Conservation (phyloP, 805 yeast genomes). For the Teunomyces cretensis region DNA sequence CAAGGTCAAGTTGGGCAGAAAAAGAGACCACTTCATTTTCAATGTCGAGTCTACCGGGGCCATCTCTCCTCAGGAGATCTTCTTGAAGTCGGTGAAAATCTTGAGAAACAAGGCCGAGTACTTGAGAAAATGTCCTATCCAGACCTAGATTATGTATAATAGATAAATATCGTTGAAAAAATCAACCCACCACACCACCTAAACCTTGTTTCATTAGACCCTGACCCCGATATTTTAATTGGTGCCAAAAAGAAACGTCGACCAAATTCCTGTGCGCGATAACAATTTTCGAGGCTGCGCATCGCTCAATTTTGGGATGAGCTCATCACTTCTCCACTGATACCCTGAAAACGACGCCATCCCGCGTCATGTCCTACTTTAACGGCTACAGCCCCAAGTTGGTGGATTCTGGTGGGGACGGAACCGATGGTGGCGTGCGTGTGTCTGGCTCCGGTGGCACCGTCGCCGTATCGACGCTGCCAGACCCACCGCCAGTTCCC, state of each 20-base stretch:
- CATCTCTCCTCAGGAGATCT: slow-evolving; percentile 94
- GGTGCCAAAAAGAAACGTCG: too few relatives aligned
- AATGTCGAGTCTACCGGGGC: slow-evolving; percentile 96
- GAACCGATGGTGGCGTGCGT: not conserved
- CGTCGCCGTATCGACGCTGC: not conserved
- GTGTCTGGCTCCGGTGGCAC: not conserved
- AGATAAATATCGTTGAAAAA: not conserved
- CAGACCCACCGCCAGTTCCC: not conserved
- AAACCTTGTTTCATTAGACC: too few relatives aligned
- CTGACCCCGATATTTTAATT: too few relatives aligned
- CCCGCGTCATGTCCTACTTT: not conserved
- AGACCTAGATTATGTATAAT: slow-evolving; percentile 37
- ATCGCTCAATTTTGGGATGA: slow-evolving; percentile 2
- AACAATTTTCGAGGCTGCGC: slow-evolving; percentile 6
- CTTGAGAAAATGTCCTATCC: slow-evolving; percentile 75
- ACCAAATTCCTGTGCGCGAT: not conserved
- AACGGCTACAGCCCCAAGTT: slow-evolving; percentile 1
- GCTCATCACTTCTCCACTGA: not conserved
- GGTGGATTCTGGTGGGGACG: not conserved
- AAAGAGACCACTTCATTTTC: slow-evolving; percentile 89
- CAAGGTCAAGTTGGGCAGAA: slow-evolving; percentile 87
- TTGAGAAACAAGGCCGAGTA: slow-evolving; percentile 82
- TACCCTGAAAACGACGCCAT: not conserved
- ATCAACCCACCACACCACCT: not conserved
- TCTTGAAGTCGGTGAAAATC: slow-evolving; percentile 83